These are phyloP conservation scores for Breynia disticha DNA, from an alignment of 441 rosid species.

Conservation along the genomic window DNA sequence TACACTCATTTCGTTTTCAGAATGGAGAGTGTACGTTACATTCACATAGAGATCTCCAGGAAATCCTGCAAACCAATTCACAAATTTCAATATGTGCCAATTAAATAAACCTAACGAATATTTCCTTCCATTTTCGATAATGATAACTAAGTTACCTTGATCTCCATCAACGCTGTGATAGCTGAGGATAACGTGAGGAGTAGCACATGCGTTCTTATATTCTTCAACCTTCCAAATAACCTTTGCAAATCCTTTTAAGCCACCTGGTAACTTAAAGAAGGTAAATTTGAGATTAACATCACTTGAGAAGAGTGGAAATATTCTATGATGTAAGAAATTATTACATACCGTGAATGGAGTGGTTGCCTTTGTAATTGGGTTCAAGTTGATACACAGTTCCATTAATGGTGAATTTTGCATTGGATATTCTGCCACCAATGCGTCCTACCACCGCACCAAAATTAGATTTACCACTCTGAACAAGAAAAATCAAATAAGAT, in stretches of 20 bases:
- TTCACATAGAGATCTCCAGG: conserved; percentile 48
- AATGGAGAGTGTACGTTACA: conserved; percentile 33
- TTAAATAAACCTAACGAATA: too few species aligned
- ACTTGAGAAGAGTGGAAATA: too few species aligned
- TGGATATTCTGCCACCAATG: conserved; percentile 20
- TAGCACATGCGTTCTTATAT: conserved; percentile 1
- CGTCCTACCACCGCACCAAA: conserved; percentile 26
- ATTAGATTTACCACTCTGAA: conserved; percentile 12
- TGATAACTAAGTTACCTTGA: not conserved
- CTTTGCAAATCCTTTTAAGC: not conserved
- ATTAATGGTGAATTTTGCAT: conserved; percentile 20
- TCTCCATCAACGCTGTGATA: not conserved
- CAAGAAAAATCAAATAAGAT: not conserved
- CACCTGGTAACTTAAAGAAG: not conserved
- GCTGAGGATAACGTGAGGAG: not conserved
- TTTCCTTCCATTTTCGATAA: too few species aligned
- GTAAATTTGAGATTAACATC: not conserved
- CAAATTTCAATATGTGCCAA: too few species aligned
- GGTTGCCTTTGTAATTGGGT: conserved; percentile 15
- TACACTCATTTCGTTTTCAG: conserved; percentile 28
- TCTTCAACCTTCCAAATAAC: conserved; percentile 4
- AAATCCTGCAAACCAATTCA: conserved; percentile 35
- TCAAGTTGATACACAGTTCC: conserved; percentile 18
- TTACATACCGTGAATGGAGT: conserved; percentile 20
- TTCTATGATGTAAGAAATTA: too few species aligned